Base-by-base conservation (phyloP, 306 rosid species). In the Cicer bijugum region DNA sequence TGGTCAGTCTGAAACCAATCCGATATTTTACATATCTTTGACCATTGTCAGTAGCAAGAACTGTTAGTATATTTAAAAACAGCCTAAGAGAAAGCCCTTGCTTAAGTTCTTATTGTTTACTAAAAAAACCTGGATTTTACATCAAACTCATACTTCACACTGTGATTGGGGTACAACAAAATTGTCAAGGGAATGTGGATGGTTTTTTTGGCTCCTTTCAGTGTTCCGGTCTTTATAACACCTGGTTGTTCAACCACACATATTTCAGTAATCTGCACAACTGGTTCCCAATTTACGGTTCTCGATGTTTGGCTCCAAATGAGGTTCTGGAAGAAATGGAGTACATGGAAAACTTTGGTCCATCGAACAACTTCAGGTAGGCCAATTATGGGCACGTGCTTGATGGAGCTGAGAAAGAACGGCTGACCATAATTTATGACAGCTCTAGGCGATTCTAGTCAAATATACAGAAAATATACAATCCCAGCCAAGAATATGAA, bases 401-500 rank as follows among this genome's bases (percentile, higher is more conserved):
- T 67, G 66, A 48, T 50, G 75, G 53, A 67, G 57, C 72, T 37
- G 69, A 61, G 62, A 43, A 16, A 14, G 64, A 33, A 78, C 17
- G 39, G 72, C 6, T 14, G 51, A 51, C 74, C 73, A 78, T 48
- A 74, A 66, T 44, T 67, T 33, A 44, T 51, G 85, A 51, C 46
- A 35, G 56, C 75, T 74, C 76, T 16, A 9, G 69, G 65, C 63
- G 40, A 59, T 55, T 65, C 83, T 73, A 78, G n/a, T 64, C 71
- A 80, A 71, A 55, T 78, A 74, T 83, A 73, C 84, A 83, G 38
- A 57, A 68, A 76, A 69, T 76, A 46, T 67, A 77, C 84, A 78
- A 75, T 74, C 67, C 78, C 69, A 76, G 74, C 56, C 68, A 43
- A 62, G 50, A 70, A 45, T 63, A 69, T 59, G 12, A 48, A 14